phyloP scores from a whole-genome alignment of 2,329 filamentous ascomycete species.

The Nemania bipapillata region DNA sequence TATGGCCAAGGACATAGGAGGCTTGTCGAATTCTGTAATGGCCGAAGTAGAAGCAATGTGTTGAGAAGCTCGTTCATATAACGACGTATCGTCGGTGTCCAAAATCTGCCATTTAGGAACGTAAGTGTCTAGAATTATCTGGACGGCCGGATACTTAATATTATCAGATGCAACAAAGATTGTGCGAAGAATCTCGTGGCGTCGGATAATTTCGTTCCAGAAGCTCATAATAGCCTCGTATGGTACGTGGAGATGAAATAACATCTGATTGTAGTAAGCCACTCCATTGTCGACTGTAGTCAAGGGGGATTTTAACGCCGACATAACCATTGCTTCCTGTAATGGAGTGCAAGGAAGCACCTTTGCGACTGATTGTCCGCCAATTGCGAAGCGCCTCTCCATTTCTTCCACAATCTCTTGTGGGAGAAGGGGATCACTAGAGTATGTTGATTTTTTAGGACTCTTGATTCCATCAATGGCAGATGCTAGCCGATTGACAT shows the following conservation, averaged over 20 bases:
- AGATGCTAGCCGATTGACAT: constrained; percentile 69
- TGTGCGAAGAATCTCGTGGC: constrained; percentile 83
- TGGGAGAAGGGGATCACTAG: constrained; percentile 35
- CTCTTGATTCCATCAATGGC: constrained; percentile 39
- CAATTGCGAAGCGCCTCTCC: constrained; percentile 48
- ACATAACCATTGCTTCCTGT: constrained; percentile 86
- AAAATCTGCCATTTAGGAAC: constrained; percentile 56
- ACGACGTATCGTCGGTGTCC: constrained; percentile 33
- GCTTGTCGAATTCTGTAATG: constrained; percentile 58
- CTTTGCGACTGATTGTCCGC: constrained; percentile 57
- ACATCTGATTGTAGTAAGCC: constrained; percentile 78
- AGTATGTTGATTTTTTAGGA: not conserved
- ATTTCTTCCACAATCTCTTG: constrained; percentile 49
- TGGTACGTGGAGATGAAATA: constrained; percentile 68
- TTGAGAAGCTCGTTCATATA: constrained; percentile 42
- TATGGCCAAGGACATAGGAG: constrained; percentile 60
- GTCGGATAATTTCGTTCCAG: constrained; percentile 70
- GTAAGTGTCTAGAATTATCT: constrained; percentile 71
- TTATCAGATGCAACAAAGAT: constrained; percentile 75
- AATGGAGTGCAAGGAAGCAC: constrained; percentile 86
- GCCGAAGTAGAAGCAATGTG: constrained; percentile 56
- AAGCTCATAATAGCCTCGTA: constrained; percentile 62
- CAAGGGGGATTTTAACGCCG: constrained; percentile 48
- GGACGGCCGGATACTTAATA: constrained; percentile 71
- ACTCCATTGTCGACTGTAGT: constrained; percentile 48